Evolutionary conservation across 805 yeast species (phyloP).

Genomic region (Saturnispora mendoncae): DNA sequence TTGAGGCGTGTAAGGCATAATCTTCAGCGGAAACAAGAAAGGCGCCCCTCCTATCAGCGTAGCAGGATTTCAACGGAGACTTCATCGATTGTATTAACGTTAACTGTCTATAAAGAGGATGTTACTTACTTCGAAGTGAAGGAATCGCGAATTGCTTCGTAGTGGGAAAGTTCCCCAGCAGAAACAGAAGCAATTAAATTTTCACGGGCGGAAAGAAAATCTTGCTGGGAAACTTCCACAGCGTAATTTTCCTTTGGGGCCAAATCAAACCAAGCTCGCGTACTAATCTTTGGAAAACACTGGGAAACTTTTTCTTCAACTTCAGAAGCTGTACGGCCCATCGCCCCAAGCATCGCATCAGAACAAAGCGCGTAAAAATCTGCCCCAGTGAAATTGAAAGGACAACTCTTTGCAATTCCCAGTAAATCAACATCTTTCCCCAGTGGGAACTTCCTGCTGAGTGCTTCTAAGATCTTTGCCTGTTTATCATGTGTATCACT

Average conservation of each 20-base stretch:
- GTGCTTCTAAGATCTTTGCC: slow-evolving; percentile 72
- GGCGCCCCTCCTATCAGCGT: slow-evolving; percentile 52
- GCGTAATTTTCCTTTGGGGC: slow-evolving; percentile 59
- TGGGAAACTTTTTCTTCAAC: slow-evolving; percentile 60
- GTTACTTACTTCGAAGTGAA: slow-evolving; percentile 30
- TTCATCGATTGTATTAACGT: slow-evolving; percentile 33
- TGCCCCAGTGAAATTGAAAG: slow-evolving; percentile 94
- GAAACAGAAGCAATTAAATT: slow-evolving; percentile 81
- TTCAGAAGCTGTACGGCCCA: slow-evolving; percentile 77
- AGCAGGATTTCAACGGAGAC: slow-evolving; percentile 38
- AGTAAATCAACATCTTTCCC: slow-evolving; percentile 50
- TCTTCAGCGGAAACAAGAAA: slow-evolving; percentile 62
- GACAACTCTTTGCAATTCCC: slow-evolving; percentile 58
- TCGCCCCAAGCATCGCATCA: slow-evolving; percentile 92
- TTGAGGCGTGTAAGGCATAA: slow-evolving; percentile 56
- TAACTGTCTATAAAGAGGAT: background rate
- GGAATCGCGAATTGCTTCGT: slow-evolving; percentile 64
- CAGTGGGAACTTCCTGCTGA: slow-evolving; percentile 73
- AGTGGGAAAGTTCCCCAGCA: slow-evolving; percentile 77
- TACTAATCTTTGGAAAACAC: background rate
- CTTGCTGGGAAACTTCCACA: slow-evolving; percentile 61
- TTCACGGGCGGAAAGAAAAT: slow-evolving; percentile 66
- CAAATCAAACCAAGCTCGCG: slow-evolving; percentile 30
- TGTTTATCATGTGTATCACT: slow-evolving; percentile 89
- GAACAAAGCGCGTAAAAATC: slow-evolving; percentile 95